These are phyloP conservation scores for Lasiosphaeria ovina DNA, from an alignment of 495 filamentous ascomycete species.

Conservation along the genomic window DNA sequence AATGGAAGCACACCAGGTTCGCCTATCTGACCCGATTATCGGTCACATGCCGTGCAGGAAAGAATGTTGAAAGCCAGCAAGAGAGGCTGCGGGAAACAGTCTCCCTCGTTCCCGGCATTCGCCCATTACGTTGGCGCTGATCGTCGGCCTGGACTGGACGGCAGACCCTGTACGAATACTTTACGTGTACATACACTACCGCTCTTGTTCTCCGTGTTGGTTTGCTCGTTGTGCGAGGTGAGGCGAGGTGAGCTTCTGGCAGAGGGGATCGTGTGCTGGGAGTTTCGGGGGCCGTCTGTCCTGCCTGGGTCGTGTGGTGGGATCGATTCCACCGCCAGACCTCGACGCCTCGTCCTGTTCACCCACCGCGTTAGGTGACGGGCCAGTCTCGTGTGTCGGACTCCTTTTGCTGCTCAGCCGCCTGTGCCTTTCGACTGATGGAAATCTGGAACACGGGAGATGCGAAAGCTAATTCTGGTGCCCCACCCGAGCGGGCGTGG, in stretches of 20 bases:
- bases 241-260: too few relatives aligned
- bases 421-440: not conserved
- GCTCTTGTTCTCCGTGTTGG: too few relatives aligned
- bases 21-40: not conserved
- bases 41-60: too few relatives aligned
- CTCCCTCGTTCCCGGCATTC: conserved; percentile 2
- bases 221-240: too few relatives aligned
- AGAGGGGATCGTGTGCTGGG: too few relatives aligned
- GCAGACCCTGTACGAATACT: not conserved
- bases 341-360: not conserved
- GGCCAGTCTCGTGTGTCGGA: not conserved
- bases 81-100: not conserved
- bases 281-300: too few relatives aligned
- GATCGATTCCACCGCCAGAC: not conserved
- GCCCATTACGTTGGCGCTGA: conserved; percentile 25
- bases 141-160: conserved; percentile 22
- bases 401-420: not conserved
- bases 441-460: not conserved
- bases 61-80: too few relatives aligned
- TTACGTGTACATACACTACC: too few relatives aligned
- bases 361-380: not conserved
- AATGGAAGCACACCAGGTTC: not conserved
- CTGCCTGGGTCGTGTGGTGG: not conserved
- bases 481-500: not conserved
- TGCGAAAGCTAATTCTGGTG: not conserved